Evolutionary conservation across 768 basidiomycete genomes (phyloP), one percentile per base, ranked within the genome.

Genomic region (Asterophora parasitica): DNA sequence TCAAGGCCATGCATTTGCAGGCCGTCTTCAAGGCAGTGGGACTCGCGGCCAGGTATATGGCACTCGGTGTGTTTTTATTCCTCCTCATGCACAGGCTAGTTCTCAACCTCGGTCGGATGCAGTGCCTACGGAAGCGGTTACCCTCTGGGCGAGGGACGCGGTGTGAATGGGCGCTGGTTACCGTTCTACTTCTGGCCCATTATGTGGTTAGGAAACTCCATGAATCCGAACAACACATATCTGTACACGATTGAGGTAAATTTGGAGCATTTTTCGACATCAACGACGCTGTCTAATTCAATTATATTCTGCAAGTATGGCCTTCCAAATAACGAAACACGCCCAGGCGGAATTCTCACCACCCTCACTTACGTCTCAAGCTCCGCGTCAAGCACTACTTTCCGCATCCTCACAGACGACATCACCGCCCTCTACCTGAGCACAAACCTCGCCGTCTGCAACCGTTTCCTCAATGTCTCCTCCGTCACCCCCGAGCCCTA

Each of bases 121-220:
- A 48, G 46, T 34, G 44, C 37, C 11, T 53, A 53, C 11, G 52
- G 52, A 5, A 53, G 52, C n/a, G 52, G 52, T 8, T 53, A 53
- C 17, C 52, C 52, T 10, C 19, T 15, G 9, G 43, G 38, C n/a
- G 44, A 32, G 12, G 6, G 41, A 16, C 52, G 48, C 8, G 52
- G 52, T 19, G 44, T 43, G 4, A 30, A 7, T 26, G 23, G 36
- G 13, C 52, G 52, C 30, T 48, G 48, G 13, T 53, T 53, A n/a
- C 52, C 52, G 2, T 53, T 53, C 19, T 53, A 53, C 17, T 53
- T 53, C 12, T 53, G 52, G 52, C 52, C 52, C 3, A 30, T 49
- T 8, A 23, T 38, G 11, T 53, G 52, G 52, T 8, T 39, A 13
- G 36, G 37, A 13, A 28, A 33, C 3, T 46, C 17, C 9, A 30